phyloP scores from a whole-genome alignment of 2,329 filamentous ascomycete species.

The Cladophialophora immunda region DNA sequence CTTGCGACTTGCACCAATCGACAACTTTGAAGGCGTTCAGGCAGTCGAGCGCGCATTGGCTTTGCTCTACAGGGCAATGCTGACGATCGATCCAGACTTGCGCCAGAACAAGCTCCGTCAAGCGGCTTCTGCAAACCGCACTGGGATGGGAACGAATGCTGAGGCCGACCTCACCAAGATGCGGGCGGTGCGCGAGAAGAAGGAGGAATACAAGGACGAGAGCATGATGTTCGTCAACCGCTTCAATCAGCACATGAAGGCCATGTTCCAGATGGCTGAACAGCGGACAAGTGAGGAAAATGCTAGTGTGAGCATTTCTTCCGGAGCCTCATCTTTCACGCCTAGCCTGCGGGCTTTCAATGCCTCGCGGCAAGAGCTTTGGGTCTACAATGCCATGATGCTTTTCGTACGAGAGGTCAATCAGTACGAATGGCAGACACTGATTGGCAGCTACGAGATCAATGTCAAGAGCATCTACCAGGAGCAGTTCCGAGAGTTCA shows the following conservation, averaged over 20 bases:
- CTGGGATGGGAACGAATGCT: constrained; percentile 65
- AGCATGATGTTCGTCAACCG: constrained; percentile 79
- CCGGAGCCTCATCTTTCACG: constrained; percentile 62
- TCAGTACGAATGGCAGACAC: constrained; percentile 77
- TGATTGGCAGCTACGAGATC: constrained; percentile 82
- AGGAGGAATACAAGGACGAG: constrained; percentile 83
- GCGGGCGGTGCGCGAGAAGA: constrained; percentile 94
- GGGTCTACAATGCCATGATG: constrained; percentile 87
- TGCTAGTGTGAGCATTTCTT: constrained; percentile 50
- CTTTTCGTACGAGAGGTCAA: constrained; percentile 90
- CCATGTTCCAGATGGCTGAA: constrained; percentile 79
- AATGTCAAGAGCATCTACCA: constrained; percentile 80
- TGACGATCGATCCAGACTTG: constrained; percentile 87
- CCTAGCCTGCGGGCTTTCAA: constrained; percentile 77
- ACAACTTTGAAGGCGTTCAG: constrained; percentile 73
- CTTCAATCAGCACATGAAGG: constrained; percentile 81
- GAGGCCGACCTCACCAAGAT: constrained; percentile 83
- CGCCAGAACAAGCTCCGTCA: constrained; percentile 63
- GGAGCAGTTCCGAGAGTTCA: constrained; percentile 80
- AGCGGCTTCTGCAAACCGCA: constrained; percentile 51
- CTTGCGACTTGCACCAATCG: constrained; percentile 76
- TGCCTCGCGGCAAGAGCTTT: constrained; percentile 75
- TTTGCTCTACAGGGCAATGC: constrained; percentile 88
- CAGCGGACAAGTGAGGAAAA: constrained; percentile 73
- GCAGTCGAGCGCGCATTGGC: constrained; percentile 81